These are phyloP conservation scores for Aspergillus quadricinctus DNA, from an alignment of 2,329 filamentous ascomycete species.

Conservation along the genomic window DNA sequence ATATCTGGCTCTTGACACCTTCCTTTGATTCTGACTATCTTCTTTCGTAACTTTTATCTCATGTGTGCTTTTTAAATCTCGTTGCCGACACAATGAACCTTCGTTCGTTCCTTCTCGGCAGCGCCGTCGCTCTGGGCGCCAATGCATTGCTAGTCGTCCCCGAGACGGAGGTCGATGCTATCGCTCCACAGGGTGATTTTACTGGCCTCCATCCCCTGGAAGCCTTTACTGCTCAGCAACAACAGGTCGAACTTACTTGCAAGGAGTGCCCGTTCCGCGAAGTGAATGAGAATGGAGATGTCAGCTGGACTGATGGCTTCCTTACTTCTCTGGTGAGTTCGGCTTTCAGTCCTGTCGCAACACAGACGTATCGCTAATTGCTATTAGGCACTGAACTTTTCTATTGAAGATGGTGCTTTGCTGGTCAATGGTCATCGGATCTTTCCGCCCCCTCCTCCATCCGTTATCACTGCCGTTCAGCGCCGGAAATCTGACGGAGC, in stretches of 20 bases:
- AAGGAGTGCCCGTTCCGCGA: conserved; percentile 38
- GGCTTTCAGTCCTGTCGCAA: background rate
- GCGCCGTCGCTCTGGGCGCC: conserved; percentile 31
- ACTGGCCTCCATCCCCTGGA: conserved; percentile 23
- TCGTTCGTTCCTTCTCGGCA: conserved; percentile 32
- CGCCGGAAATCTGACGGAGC: conserved; percentile 32
- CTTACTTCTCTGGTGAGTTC: conserved; percentile 34
- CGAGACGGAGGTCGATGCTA: conserved; percentile 24
- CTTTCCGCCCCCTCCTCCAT: conserved; percentile 33
- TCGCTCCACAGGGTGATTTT: conserved; percentile 20
- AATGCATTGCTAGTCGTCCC: conserved; percentile 38
- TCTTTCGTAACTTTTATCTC: background rate
- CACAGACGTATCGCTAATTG: conserved; percentile 1
- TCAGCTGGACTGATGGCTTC: conserved; percentile 32
- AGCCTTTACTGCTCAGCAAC: conserved; percentile 21
- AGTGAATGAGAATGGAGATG: conserved; percentile 22
- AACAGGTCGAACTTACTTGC: conserved; percentile 31
- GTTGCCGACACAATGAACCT: conserved; percentile 26
- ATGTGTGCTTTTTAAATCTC: conserved; percentile 9
- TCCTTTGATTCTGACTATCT: background rate
- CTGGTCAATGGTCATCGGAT: conserved; percentile 37
- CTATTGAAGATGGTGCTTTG: conserved; percentile 30
- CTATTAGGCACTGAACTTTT: conserved; percentile 33
- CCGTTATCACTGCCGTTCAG: conserved; percentile 31
- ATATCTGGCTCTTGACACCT: background rate